Percentiles rank a stretch among this genome's conserved stretches.
These are phyloP conservation scores for Wickerhamomyces chaumierensis DNA, from an alignment of 805 yeast genomes.

Conservation along the genomic window DNA sequence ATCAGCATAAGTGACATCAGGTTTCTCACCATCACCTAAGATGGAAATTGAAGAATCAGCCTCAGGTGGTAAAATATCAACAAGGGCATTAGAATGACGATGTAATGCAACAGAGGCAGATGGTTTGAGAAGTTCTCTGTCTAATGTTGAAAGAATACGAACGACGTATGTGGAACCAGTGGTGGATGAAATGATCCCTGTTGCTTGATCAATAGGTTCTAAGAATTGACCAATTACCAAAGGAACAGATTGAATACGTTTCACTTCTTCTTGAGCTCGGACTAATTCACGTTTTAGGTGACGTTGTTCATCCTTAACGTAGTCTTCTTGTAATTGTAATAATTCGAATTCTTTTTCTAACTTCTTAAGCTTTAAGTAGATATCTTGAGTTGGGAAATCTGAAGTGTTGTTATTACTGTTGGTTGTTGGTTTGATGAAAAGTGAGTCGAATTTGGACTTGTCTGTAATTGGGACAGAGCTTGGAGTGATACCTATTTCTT, in stretches of 20 bases:
- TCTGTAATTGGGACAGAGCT: slow-evolving; percentile 20
- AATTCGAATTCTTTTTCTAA: slow-evolving; percentile 86
- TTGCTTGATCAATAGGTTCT: slow-evolving; percentile 93
- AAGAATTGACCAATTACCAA: slow-evolving; percentile 95
- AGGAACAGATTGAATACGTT: slow-evolving; percentile 94
- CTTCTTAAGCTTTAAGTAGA: slow-evolving; percentile 74
- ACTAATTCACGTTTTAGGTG: slow-evolving; percentile 88
- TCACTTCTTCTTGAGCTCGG: slow-evolving; percentile 97
- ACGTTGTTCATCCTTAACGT: slow-evolving; percentile 96
- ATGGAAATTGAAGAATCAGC: slow-evolving; percentile 95
- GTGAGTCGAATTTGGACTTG: slow-evolving; percentile 22
- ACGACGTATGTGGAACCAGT: slow-evolving; percentile 98
- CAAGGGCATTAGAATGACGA: slow-evolving; percentile 96
- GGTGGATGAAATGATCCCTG: slow-evolving; percentile 94
- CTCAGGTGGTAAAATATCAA: slow-evolving; percentile 96
- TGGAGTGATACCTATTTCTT: slow-evolving; percentile 46
- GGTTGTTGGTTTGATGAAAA: slow-evolving; percentile 16
- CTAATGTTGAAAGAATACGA: slow-evolving; percentile 86
- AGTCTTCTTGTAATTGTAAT: slow-evolving; percentile 82
- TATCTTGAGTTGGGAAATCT: slow-evolving; percentile 31
- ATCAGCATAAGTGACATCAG: slow-evolving; percentile 89
- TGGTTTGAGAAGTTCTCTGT: slow-evolving; percentile 87
- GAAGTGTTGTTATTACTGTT: slow-evolving; percentile 18
- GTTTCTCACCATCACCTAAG: slow-evolving; percentile 88
- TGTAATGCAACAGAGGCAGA: slow-evolving; percentile 94